Percentiles rank a stretch among this genome's conserved stretches.
phyloP scores from a whole-genome alignment of 805 yeast genomes.

The Nakazawaea molendinolei region DNA sequence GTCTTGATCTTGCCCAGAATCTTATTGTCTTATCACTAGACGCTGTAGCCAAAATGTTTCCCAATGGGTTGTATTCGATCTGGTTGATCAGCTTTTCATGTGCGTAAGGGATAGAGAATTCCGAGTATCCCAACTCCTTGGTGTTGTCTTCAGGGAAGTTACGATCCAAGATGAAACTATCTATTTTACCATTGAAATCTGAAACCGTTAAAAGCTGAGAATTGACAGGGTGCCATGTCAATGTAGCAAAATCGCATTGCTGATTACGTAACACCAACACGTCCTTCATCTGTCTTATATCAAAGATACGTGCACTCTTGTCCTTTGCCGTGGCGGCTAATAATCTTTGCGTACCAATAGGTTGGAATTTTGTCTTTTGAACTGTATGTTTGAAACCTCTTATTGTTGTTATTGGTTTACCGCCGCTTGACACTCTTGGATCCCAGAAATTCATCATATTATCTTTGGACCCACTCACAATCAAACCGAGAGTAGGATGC shows the following conservation, averaged over 20 bases:
- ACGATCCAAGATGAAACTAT: slow-evolving; percentile 63
- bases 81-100: slow-evolving; percentile 92
- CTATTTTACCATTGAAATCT: slow-evolving; percentile 81
- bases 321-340: slow-evolving; percentile 88
- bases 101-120: slow-evolving; percentile 67
- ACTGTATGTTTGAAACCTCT: slow-evolving; percentile 94
- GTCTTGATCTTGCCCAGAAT: slow-evolving; percentile 92
- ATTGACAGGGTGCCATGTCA: slow-evolving; percentile 92
- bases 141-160: slow-evolving; percentile 29
- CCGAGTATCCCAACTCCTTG: slow-evolving; percentile 3
- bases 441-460: slow-evolving; percentile 94
- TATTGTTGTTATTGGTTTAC: slow-evolving; percentile 67
- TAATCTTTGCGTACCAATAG: slow-evolving; percentile 62
- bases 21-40: slow-evolving; percentile 90
- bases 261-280: slow-evolving; percentile 66
- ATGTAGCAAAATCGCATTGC: slow-evolving; percentile 77
- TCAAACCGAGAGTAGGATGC: slow-evolving; percentile 84
- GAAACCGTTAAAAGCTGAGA: slow-evolving; percentile 76
- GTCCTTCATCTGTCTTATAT: slow-evolving; percentile 79
- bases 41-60: slow-evolving; percentile 86
- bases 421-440: slow-evolving; percentile 53
- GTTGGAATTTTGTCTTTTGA: slow-evolving; percentile 80
- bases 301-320: slow-evolving; percentile 81
- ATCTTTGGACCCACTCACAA: slow-evolving; percentile 93
- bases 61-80: slow-evolving; percentile 88